A percentile compares a stretch with the other conserved stretches of the same genome.
phyloP scores from a whole-genome alignment of 1,284 basidiomycete genomes.

The Leucoagaricus sp. region DNA sequence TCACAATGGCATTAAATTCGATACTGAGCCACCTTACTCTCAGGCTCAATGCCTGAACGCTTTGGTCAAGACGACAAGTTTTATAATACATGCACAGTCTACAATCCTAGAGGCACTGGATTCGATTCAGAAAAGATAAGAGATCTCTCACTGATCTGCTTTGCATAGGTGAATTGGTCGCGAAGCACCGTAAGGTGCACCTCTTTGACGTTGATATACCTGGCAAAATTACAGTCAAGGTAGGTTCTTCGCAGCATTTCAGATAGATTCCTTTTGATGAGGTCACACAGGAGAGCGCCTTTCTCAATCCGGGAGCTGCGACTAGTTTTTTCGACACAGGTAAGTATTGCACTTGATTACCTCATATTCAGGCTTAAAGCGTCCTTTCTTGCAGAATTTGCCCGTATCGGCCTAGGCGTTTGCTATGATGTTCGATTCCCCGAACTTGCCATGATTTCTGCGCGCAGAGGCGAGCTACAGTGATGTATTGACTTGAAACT shows the following conservation, averaged over 20 bases:
- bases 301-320: constrained; percentile 78
- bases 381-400: constrained; percentile 64
- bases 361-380: background rate
- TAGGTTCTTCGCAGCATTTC: constrained; percentile 26
- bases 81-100: constrained; percentile 94
- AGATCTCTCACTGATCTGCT: background rate
- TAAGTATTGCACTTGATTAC: constrained; percentile 27
- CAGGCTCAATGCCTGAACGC: constrained; percentile 89
- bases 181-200: constrained; percentile 92
- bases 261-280: too few species aligned
- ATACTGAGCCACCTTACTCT: too few species aligned
- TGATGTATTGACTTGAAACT: constrained; percentile 10
- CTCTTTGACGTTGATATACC: constrained; percentile 99
- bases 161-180: constrained; percentile 75
- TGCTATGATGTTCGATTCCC: constrained; percentile 96
- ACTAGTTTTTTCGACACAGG: constrained; percentile 90
- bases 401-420: constrained; percentile 88
- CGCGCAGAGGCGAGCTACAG: constrained; percentile 68
- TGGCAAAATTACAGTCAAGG: constrained; percentile 96
- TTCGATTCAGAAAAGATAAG: background rate
- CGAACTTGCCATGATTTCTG: constrained; percentile 91
- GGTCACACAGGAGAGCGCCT: constrained; percentile 88
- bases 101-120: constrained; percentile 76
- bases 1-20: background rate
- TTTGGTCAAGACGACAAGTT: constrained; percentile 65